A percentile compares a stretch with the other conserved stretches of the same genome.
phyloP scores from a whole-genome alignment of 805 yeast species.

The Lipomyces starkeyi region DNA sequence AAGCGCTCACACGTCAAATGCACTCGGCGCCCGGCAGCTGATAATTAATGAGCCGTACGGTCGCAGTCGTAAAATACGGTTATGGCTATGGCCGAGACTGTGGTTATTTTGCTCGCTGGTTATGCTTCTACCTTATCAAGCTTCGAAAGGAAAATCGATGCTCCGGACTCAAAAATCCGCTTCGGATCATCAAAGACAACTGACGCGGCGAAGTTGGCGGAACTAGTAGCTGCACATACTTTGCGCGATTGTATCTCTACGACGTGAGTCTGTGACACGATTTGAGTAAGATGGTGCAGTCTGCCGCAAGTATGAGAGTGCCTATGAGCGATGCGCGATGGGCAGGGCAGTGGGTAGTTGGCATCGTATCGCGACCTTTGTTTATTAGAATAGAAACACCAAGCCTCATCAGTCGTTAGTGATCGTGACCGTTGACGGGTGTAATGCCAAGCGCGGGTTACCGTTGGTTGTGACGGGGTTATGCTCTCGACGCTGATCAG shows the following conservation, averaged over 20 bases:
- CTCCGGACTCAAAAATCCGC: not conserved
- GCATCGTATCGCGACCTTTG: too few relatives aligned
- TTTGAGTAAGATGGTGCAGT: not conserved
- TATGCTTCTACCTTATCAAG: not conserved
- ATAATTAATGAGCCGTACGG: not conserved
- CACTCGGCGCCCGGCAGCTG: slow-evolving; percentile 3
- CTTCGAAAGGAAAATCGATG: not conserved
- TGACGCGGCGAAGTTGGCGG: not conserved
- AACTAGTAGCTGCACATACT: not conserved
- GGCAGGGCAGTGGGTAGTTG: too few relatives aligned
- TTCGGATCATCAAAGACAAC: too few relatives aligned
- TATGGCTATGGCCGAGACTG: not conserved
- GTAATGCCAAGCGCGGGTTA: too few relatives aligned
- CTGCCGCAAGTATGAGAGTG: not conserved
- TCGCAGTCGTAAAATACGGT: not conserved
- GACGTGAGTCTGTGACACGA: not conserved
- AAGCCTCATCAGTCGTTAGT: too few relatives aligned
- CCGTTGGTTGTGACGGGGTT: too few relatives aligned
- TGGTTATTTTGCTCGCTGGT: too few relatives aligned
- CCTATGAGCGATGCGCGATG: not conserved
- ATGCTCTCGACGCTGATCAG: not conserved
- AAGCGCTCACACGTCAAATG: not conserved
- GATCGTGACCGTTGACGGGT: too few relatives aligned
- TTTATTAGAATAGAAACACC: too few relatives aligned
- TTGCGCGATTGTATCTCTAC: not conserved